phyloP scores from a whole-genome alignment of 2,329 filamentous ascomycete genomes.

The Aulographum hederae region DNA sequence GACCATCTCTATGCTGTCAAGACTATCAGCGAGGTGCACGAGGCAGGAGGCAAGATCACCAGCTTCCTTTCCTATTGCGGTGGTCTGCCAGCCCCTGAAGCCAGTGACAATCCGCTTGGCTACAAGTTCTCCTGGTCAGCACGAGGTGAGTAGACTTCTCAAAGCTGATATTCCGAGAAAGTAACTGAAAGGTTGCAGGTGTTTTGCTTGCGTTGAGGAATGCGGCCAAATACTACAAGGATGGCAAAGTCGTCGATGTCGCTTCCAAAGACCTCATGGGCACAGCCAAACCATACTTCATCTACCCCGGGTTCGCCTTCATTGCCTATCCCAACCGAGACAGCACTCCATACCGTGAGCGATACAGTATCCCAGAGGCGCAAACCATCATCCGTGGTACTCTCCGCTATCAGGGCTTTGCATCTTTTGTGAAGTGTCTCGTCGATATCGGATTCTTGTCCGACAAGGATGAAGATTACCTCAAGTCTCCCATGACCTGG shows the following conservation, averaged over 20 bases:
- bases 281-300: slow-evolving; percentile 73
- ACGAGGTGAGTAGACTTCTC: too few species aligned
- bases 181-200: too few species aligned
- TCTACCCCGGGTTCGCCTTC: slow-evolving; percentile 76
- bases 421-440: slow-evolving; percentile 71
- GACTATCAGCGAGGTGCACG: slow-evolving; percentile 77
- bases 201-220: slow-evolving; percentile 78
- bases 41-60: slow-evolving; percentile 66
- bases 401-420: slow-evolving; percentile 76
- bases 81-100: slow-evolving; percentile 52
- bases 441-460: slow-evolving; percentile 81
- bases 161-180: too few species aligned
- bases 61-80: slow-evolving; percentile 76
- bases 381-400: slow-evolving; percentile 74
- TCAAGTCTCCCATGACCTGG: slow-evolving; percentile 47
- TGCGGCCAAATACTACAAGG: slow-evolving; percentile 64
- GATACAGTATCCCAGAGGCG: slow-evolving; percentile 83
- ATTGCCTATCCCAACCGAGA: slow-evolving; percentile 91
- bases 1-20: slow-evolving; percentile 70
- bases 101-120: slow-evolving; percentile 73
- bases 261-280: slow-evolving; percentile 57
- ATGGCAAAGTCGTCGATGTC: slow-evolving; percentile 48
- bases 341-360: slow-evolving; percentile 69
- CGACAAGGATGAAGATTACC: slow-evolving; percentile 45
- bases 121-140: slow-evolving; percentile 74